Conservation (phyloP, 2,329 filamentous ascomycete species). For the Chrysoporthe deuterocubensis region DNA sequence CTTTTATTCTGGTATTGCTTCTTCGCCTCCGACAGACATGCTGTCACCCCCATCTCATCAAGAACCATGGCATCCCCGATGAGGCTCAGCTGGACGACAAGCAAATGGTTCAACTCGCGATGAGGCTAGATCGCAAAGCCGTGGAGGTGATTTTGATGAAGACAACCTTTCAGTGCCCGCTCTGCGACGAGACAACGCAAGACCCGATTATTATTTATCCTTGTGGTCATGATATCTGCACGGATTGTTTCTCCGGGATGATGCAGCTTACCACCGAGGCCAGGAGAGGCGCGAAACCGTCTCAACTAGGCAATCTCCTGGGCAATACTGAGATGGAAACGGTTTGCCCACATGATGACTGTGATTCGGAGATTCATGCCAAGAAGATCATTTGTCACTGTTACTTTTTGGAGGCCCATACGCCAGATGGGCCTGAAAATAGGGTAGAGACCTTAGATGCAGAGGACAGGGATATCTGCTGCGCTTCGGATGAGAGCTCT, state of each 20-base stretch:
- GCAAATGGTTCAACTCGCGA: constrained; percentile 36
- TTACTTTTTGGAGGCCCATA: constrained; percentile 15
- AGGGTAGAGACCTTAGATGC: not conserved
- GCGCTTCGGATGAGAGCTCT: not conserved
- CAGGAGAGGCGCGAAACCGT: not conserved
- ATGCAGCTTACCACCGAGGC: constrained; percentile 15
- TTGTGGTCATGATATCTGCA: constrained; percentile 38
- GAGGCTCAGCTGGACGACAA: constrained; percentile 33
- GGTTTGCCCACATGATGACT: constrained; percentile 7
- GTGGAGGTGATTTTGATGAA: constrained; percentile 27
- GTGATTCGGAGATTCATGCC: constrained; percentile 6
- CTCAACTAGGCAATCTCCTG: not conserved
- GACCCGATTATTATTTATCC: constrained; percentile 36
- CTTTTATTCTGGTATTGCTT: constrained; percentile 75
- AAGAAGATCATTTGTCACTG: constrained; percentile 19
- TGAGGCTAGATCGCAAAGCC: constrained; percentile 27
- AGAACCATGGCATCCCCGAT: constrained; percentile 36
- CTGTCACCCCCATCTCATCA: constrained; percentile 71
- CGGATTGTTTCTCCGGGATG: constrained; percentile 35
- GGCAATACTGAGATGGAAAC: not conserved
- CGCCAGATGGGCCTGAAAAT: not conserved
- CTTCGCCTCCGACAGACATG: constrained; percentile 77
- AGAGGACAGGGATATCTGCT: not conserved
- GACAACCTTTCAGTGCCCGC: constrained; percentile 5
- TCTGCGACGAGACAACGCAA: constrained; percentile 8